A percentile compares a stretch with the other conserved stretches of the same genome.
Evolutionary conservation across 306 rosid genomes (phyloP).

Genomic region (Cicer bijugum): DNA sequence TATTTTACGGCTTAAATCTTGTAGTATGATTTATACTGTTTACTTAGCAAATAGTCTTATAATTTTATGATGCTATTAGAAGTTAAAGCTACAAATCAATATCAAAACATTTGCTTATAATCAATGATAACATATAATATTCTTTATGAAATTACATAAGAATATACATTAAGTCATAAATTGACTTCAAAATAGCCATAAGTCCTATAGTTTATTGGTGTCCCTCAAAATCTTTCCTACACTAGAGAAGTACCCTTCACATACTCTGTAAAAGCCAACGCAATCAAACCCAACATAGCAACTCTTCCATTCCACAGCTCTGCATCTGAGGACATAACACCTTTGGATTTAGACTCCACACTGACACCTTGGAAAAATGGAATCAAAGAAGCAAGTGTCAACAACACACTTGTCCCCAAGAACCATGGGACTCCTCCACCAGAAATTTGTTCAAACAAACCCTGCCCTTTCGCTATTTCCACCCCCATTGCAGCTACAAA

Average conservation of each 20-base stretch:
- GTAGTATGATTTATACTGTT: background rate
- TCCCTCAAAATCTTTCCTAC: background rate
- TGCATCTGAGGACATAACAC: conserved; percentile 68
- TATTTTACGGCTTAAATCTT: too few relatives aligned
- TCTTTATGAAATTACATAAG: background rate
- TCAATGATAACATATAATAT: background rate
- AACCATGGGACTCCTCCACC: conserved; percentile 77
- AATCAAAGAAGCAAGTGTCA: conserved; percentile 69
- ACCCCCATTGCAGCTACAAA: conserved; percentile 77
- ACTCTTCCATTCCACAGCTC: conserved; percentile 84
- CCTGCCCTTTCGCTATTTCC: conserved; percentile 70
- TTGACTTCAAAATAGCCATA: background rate
- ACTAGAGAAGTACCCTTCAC: conserved; percentile 74
- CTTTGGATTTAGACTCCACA: conserved; percentile 67
- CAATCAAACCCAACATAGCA: conserved; percentile 88
- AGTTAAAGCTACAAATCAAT: background rate
- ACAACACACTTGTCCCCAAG: conserved; percentile 58
- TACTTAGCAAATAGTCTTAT: background rate
- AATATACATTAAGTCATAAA: background rate
- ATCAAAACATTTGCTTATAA: background rate
- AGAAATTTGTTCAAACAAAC: conserved; percentile 61
- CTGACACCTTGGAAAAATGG: conserved; percentile 73
- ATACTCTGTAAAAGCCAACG: conserved; percentile 71
- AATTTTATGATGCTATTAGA: background rate
- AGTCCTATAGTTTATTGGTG: background rate